phyloP scores from a whole-genome alignment of 192 early-diverging fungal species.

The Helicostylum pulchrum region DNA sequence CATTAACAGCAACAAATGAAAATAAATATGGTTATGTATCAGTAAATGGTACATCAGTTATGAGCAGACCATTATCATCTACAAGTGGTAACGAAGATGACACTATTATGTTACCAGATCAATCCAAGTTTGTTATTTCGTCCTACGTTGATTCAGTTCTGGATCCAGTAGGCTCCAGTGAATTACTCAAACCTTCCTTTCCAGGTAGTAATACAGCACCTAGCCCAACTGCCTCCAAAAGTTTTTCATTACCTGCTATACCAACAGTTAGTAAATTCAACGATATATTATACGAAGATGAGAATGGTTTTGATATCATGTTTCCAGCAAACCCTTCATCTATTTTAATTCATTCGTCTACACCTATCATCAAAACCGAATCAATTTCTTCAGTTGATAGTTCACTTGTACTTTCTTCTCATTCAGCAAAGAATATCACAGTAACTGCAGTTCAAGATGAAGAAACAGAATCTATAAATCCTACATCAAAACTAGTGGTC shows the following conservation, averaged over 20 bases:
- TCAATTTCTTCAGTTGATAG: conserved; percentile 10
- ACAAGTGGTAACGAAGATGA: not conserved
- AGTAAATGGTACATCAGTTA: not conserved
- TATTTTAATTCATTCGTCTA: not conserved
- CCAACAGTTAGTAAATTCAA: conserved; percentile 24
- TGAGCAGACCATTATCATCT: conserved; percentile 15
- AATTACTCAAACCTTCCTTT: not conserved
- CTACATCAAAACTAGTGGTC: conserved; percentile 7
- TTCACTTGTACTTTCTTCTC: not conserved
- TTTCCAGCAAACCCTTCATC: conserved; percentile 20
- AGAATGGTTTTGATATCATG: conserved; percentile 14
- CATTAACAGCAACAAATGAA: not conserved
- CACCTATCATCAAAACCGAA: not conserved
- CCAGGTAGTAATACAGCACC: not conserved
- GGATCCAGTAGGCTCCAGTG: not conserved
- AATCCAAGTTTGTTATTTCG: not conserved
- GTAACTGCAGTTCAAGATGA: not conserved
- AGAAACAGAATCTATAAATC: not conserved
- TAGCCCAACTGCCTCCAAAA: not conserved
- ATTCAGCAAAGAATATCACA: not conserved
- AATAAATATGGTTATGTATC: conserved; percentile 5
- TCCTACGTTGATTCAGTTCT: conserved; percentile 10
- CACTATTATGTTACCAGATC: not conserved
- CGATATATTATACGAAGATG: conserved; percentile 17
- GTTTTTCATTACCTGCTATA: conserved; percentile 17